phyloP scores from a whole-genome alignment of 1,284 basidiomycete genomes.

The Tilletiopsis washingtonensis region DNA sequence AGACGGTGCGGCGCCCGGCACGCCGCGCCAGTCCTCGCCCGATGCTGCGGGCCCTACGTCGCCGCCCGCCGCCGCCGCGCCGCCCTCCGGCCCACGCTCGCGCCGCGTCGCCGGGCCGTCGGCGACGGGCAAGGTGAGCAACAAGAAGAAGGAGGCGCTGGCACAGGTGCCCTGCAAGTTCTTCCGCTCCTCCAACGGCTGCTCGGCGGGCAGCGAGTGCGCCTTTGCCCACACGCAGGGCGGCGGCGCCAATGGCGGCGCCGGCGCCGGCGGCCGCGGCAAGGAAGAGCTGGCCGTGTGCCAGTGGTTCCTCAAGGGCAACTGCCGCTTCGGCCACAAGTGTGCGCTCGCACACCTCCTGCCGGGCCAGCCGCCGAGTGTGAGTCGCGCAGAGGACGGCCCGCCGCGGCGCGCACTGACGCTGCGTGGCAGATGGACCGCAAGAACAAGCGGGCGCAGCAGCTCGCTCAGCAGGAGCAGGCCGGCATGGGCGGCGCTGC shows the following conservation, averaged over 20 bases:
- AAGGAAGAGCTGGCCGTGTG: constrained; percentile 94
- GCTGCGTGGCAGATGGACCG: constrained; percentile 69
- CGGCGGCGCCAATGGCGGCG: constrained; percentile 35
- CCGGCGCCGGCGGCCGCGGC: not conserved
- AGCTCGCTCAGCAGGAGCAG: constrained; percentile 51
- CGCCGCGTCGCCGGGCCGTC: no score
- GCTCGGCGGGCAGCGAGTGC: constrained; percentile 88
- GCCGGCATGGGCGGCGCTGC: not conserved
- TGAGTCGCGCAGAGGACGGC: no score
- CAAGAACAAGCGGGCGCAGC: constrained; percentile 95
- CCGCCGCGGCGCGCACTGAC: no score
- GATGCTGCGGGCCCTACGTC: no score
- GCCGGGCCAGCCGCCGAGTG: constrained; percentile 67
- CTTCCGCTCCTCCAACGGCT: constrained; percentile 63
- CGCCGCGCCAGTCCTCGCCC: no score
- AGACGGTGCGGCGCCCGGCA: no score
- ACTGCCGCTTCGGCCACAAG: constrained; percentile 97
- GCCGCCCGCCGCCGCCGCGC: no score
- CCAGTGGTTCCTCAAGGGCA: constrained; percentile 78
- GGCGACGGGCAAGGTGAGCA: constrained; percentile 29
- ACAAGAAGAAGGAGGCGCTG: constrained; percentile 60
- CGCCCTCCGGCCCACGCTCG: no score
- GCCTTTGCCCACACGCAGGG: constrained; percentile 75
- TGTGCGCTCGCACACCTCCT: constrained; percentile 75
- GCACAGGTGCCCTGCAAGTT: constrained; percentile 98